These are phyloP conservation scores for Pseudogymnoascus sp. DNA, from an alignment of 2,329 filamentous ascomycete species.

Conservation along the genomic window DNA sequence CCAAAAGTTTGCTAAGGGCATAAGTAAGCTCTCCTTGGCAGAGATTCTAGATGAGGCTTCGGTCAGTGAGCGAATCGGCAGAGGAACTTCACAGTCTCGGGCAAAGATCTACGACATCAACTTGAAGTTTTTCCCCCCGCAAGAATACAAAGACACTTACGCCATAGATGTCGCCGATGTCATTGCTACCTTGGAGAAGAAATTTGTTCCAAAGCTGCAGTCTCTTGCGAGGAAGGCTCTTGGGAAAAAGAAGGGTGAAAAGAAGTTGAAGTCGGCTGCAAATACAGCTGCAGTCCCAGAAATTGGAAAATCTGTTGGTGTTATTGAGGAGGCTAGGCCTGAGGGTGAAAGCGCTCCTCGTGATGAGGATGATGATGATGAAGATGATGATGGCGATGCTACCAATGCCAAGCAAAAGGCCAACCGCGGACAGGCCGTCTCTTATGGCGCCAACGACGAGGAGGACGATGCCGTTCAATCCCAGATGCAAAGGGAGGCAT, in stretches of 20 bases:
- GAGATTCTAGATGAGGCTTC: slow-evolving; percentile 76
- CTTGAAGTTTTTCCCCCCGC: slow-evolving; percentile 73
- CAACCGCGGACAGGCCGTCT: slow-evolving; percentile 74
- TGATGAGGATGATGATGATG: slow-evolving; percentile 60
- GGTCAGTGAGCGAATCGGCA: slow-evolving; percentile 72
- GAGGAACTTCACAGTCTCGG: slow-evolving; percentile 58
- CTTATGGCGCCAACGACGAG: slow-evolving; percentile 88
- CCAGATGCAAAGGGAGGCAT: slow-evolving; percentile 52
- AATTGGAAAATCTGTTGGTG: slow-evolving; percentile 58
- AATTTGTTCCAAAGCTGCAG: slow-evolving; percentile 67
- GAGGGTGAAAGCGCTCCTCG: slow-evolving; percentile 31
- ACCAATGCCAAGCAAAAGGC: slow-evolving; percentile 66
- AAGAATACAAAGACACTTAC: slow-evolving; percentile 80
- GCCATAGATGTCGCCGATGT: slow-evolving; percentile 75
- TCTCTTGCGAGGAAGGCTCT: slow-evolving; percentile 68
- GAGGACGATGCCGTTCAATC: slow-evolving; percentile 72
- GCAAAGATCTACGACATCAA: slow-evolving; percentile 81
- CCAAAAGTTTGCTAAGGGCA: slow-evolving; percentile 81
- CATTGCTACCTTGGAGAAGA: slow-evolving; percentile 68
- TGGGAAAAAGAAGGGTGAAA: slow-evolving; percentile 68
- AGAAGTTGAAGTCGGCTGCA: slow-evolving; percentile 44
- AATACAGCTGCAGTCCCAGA: slow-evolving; percentile 67
- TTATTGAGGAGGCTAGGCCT: slow-evolving; percentile 42
- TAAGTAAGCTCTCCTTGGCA: slow-evolving; percentile 76
- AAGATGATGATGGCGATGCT: slow-evolving; percentile 72